These are phyloP conservation scores for Beta corolliflora DNA, from an alignment of 179 eudicot genomes.

Conservation along the genomic window DNA sequence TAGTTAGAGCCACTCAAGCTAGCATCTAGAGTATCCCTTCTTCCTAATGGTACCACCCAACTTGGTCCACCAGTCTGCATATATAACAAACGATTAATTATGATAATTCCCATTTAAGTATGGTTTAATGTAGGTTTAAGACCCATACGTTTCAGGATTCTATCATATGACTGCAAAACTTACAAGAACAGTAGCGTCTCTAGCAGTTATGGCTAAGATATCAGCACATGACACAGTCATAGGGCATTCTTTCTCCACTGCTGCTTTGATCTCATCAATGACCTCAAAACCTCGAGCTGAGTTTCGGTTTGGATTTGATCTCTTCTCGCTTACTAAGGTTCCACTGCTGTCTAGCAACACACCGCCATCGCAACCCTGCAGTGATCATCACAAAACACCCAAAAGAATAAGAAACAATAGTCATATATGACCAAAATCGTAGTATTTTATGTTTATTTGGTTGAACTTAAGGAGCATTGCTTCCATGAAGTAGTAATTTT, in stretches of 20 bases:
- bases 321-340: constrained; percentile 59
- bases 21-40: constrained; percentile 77
- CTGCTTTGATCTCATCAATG: constrained; percentile 68
- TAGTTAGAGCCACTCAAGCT: constrained; percentile 88
- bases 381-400: background rate
- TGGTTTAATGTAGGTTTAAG: background rate
- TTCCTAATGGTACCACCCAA: constrained; percentile 88
- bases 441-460: no score
- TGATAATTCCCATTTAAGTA: background rate
- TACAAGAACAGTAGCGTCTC: constrained; percentile 73
- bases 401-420: background rate
- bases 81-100: background rate
- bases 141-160: no score
- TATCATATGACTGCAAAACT: background rate
- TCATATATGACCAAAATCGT: background rate
- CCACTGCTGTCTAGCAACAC: constrained; percentile 65
- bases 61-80: constrained; percentile 50
- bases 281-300: constrained; percentile 78
- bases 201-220: constrained; percentile 70
- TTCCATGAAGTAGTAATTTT: no score
- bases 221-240: constrained; percentile 83
- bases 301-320: constrained; percentile 58
- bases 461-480: no score
- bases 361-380: constrained; percentile 89
- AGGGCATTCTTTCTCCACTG: constrained; percentile 70